Evolutionary conservation across 345 rosid genomes (phyloP).

Genomic region (Boechera stricta): DNA sequence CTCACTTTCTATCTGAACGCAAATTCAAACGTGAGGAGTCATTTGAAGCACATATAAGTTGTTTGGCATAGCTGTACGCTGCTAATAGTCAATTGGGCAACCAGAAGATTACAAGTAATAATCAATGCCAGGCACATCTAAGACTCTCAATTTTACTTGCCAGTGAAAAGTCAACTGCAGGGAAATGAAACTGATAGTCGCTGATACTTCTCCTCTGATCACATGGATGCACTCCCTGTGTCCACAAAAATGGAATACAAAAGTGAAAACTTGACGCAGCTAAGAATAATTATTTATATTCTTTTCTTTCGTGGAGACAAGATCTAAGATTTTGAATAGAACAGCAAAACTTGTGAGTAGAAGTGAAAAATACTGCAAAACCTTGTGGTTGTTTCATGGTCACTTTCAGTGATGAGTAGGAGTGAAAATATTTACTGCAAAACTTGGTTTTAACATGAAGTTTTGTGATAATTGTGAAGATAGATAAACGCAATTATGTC

Average conservation of each 20-base stretch:
- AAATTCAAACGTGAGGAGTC: conserved; percentile 37
- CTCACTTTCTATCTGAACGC: conserved; percentile 71
- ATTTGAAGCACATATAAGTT: conserved; percentile 21
- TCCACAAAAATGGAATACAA: conserved; percentile 21
- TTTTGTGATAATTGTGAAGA: not conserved
- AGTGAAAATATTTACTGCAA: conserved; percentile 6
- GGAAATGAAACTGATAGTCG: conserved; percentile 85
- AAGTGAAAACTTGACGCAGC: conserved; percentile 18
- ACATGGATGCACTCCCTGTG: conserved; percentile 95
- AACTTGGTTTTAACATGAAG: not conserved
- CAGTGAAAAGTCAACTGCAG: conserved; percentile 92
- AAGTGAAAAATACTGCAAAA: not conserved
- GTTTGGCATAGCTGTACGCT: conserved; percentile 2
- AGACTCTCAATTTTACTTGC: conserved; percentile 59
- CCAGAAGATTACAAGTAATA: conserved; percentile 44
- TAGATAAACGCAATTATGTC: not conserved
- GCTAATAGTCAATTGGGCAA: conserved; percentile 33
- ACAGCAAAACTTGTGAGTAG: not conserved
- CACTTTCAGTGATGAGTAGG: not conserved
- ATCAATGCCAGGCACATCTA: conserved; percentile 45
- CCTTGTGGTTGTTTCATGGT: not conserved
- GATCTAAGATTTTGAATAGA: not conserved
- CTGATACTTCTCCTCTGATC: conserved; percentile 76
- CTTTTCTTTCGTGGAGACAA: not conserved
- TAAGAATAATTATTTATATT: not conserved